These are phyloP conservation scores for Primulina huaijiensis DNA, from an alignment of 257 asterid species.

Conservation along the genomic window DNA sequence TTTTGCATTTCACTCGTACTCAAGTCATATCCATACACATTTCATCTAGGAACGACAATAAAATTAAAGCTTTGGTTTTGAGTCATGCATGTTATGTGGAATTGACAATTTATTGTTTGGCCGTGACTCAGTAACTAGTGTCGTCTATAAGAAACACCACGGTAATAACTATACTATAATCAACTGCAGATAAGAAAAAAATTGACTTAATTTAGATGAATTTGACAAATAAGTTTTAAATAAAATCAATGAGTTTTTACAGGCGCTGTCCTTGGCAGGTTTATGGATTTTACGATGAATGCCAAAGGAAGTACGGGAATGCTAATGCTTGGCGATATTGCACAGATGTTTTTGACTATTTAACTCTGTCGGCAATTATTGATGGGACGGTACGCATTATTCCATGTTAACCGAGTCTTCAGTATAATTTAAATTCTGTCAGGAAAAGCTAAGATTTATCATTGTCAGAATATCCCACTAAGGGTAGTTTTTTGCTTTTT, in stretches of 20 bases:
- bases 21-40: not conserved
- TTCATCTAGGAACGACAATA: too few species aligned
- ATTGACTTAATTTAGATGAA: not conserved
- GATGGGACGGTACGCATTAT: conserved; percentile 77
- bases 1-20: not conserved
- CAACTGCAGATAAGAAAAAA: not conserved
- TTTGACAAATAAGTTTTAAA: not conserved
- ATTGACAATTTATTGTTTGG: not conserved
- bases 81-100: not conserved
- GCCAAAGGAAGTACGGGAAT: conserved; percentile 95
- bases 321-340: conserved; percentile 99
- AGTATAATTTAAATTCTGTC: not conserved
- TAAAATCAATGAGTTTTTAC: conserved; percentile 15
- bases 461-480: not conserved
- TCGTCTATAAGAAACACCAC: not conserved
- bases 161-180: not conserved
- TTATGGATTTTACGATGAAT: conserved; percentile 98
- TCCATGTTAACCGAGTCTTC: not conserved
- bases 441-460: not conserved
- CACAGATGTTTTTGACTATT: conserved; percentile 97
- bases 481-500: not conserved
- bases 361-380: conserved; percentile 89
- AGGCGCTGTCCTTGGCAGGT: conserved; percentile 47
- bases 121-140: not conserved
- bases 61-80: not conserved